A percentile compares a stretch with the other conserved stretches of the same genome.
Conservation (phyloP, 2,329 filamentous ascomycete genomes). For the Colletotrichum sp. region DNA sequence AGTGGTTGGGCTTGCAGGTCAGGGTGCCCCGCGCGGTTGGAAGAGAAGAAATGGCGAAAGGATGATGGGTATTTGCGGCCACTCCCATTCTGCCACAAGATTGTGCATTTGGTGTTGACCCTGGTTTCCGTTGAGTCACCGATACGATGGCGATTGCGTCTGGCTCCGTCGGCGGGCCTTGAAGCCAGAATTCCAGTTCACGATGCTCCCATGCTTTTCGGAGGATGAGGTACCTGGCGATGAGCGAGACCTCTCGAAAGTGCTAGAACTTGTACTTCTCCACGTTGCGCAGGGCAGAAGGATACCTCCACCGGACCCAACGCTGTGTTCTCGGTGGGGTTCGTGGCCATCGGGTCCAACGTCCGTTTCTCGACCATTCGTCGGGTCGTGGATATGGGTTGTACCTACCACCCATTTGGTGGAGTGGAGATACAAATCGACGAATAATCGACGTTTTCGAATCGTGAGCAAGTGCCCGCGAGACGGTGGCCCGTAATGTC, state of each 20-base stretch:
- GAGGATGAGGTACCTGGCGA: background rate
- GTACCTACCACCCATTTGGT: background rate
- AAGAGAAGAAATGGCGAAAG: background rate
- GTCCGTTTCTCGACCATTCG: background rate
- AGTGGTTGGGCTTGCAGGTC: background rate
- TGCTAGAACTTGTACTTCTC: conserved; percentile 4
- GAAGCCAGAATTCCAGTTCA: background rate
- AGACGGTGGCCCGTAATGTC: background rate
- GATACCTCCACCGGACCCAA: background rate
- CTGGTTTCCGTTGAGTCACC: background rate
- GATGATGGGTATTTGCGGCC: background rate
- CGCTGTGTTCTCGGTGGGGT: background rate
- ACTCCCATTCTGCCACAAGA: background rate
- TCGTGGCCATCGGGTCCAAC: background rate
- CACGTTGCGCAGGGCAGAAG: background rate
- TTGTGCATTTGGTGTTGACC: background rate
- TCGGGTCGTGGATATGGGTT: background rate
- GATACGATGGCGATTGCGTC: background rate
- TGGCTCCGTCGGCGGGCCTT: background rate
- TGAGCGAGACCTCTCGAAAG: background rate
- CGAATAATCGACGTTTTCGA: conserved; percentile 8
- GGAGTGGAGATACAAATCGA: conserved; percentile 5
- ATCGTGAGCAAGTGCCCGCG: background rate
- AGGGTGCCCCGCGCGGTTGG: background rate
- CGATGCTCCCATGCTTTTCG: background rate